phyloP scores from a whole-genome alignment of 2,329 filamentous ascomycete species.

The Ascochyta fabae region DNA sequence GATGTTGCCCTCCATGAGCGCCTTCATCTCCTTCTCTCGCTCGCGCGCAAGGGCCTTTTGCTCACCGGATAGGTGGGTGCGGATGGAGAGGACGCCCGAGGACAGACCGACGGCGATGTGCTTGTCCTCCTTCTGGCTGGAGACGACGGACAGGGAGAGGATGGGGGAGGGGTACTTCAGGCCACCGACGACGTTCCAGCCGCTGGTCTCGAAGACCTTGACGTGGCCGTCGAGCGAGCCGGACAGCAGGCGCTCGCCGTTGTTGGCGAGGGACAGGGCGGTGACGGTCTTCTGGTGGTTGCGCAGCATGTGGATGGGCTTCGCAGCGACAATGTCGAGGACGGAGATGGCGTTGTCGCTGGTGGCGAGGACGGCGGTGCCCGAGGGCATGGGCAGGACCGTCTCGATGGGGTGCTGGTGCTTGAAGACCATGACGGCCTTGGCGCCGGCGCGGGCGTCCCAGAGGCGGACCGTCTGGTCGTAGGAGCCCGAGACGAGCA shows the following conservation, averaged over 20 bases:
- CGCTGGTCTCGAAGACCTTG: slow-evolving; percentile 93
- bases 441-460: slow-evolving; percentile 77
- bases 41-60: slow-evolving; percentile 79
- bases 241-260: slow-evolving; percentile 80
- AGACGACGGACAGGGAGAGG: slow-evolving; percentile 79
- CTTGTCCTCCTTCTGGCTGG: slow-evolving; percentile 76
- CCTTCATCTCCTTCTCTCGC: slow-evolving; percentile 83
- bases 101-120: slow-evolving; percentile 96
- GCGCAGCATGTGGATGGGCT: slow-evolving; percentile 82
- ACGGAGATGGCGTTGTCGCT: slow-evolving; percentile 88
- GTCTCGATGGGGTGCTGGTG: slow-evolving; percentile 87
- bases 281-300: slow-evolving; percentile 99
- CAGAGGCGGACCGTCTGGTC: slow-evolving; percentile 92
- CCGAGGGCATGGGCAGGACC: slow-evolving; percentile 85
- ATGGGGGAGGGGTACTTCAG: slow-evolving; percentile 93
- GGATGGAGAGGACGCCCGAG: slow-evolving; percentile 87
- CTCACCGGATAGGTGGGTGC: slow-evolving; percentile 83
- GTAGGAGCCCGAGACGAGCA: slow-evolving; percentile 90
- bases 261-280: slow-evolving; percentile 79
- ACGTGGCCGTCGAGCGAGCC: slow-evolving; percentile 94
- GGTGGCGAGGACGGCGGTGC: slow-evolving; percentile 84
- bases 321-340: slow-evolving; percentile 88
- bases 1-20: slow-evolving; percentile 77
- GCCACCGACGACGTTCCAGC: slow-evolving; percentile 95
- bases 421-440: slow-evolving; percentile 88